Evolutionary conservation across 169 alveolate species (phyloP).

Genomic region (Hepatocystis sp.): DNA sequence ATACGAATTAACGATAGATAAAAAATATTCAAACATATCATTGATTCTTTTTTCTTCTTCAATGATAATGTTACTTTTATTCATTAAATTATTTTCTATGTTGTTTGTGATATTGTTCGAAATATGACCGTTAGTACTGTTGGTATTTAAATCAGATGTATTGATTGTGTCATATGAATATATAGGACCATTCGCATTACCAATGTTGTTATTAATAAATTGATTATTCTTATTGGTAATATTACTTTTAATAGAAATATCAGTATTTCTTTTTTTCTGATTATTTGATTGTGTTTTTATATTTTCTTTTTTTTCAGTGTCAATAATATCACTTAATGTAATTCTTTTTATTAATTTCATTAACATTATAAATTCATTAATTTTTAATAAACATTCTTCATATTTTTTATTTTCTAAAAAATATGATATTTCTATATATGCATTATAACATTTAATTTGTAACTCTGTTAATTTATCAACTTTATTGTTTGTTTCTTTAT

Average conservation of each 20-base stretch:
- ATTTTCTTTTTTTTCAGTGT: background rate
- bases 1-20: conserved; percentile 23
- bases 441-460: conserved; percentile 35
- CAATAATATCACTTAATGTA: background rate
- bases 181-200: too few species aligned
- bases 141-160: too few species aligned
- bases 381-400: conserved; percentile 43
- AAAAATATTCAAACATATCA: conserved; percentile 20
- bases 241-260: too few species aligned
- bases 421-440: conserved; percentile 27
- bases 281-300: too few species aligned
- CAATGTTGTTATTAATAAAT: too few species aligned
- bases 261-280: too few species aligned
- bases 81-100: too few species aligned
- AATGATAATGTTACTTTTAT: conserved; percentile 13
- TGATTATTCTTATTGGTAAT: too few species aligned
- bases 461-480: conserved; percentile 54
- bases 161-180: too few species aligned
- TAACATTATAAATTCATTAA: conserved; percentile 28
- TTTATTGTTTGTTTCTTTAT: background rate
- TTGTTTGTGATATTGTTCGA: too few species aligned
- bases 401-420: conserved; percentile 38
- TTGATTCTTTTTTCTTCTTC: conserved; percentile 40
- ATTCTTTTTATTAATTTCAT: conserved; percentile 35
- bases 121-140: too few species aligned